phyloP scores from a whole-genome alignment of 2,329 filamentous ascomycete genomes.

The Monascus ruber region DNA sequence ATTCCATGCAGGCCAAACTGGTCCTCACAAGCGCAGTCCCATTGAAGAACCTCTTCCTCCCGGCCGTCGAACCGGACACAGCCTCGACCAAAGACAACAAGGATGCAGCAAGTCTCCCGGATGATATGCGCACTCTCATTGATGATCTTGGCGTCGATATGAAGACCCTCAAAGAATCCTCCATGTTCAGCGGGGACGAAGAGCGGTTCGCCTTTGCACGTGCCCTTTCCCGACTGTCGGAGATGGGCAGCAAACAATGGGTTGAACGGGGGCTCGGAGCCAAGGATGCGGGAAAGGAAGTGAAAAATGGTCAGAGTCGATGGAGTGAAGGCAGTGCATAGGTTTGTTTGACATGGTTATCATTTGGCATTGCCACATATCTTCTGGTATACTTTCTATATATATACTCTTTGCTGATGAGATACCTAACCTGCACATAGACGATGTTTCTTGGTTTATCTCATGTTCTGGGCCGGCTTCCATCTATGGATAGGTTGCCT shows the following conservation, averaged over 20 bases:
- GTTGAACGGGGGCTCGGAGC: conserved; percentile 54
- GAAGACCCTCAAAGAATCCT: conserved; percentile 70
- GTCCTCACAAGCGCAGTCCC: conserved; percentile 85
- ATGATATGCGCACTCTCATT: conserved; percentile 69
- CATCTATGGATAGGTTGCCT: too few relatives aligned
- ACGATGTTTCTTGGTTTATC: too few relatives aligned
- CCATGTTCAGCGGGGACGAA: conserved; percentile 86
- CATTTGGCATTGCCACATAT: too few relatives aligned
- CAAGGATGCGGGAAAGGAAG: conserved; percentile 30
- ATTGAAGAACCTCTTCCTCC: conserved; percentile 74
- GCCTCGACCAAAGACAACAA: conserved; percentile 39
- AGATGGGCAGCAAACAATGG: conserved; percentile 95
- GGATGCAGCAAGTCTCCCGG: conserved; percentile 43
- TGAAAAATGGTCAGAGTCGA: conserved; percentile 37
- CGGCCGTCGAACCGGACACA: conserved; percentile 55
- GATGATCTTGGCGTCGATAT: conserved; percentile 81
- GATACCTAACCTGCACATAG: too few relatives aligned
- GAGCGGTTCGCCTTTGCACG: conserved; percentile 93
- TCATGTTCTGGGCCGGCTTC: too few relatives aligned
- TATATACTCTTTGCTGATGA: too few relatives aligned
- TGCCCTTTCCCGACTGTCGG: conserved; percentile 68
- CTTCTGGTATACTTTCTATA: too few relatives aligned
- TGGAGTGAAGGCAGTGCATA: conserved; percentile 41
- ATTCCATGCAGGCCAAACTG: conserved; percentile 63
- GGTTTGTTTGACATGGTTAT: conserved; percentile 2